Conservation (phyloP, 805 yeast genomes). For the Barnettozyma vustinii region DNA sequence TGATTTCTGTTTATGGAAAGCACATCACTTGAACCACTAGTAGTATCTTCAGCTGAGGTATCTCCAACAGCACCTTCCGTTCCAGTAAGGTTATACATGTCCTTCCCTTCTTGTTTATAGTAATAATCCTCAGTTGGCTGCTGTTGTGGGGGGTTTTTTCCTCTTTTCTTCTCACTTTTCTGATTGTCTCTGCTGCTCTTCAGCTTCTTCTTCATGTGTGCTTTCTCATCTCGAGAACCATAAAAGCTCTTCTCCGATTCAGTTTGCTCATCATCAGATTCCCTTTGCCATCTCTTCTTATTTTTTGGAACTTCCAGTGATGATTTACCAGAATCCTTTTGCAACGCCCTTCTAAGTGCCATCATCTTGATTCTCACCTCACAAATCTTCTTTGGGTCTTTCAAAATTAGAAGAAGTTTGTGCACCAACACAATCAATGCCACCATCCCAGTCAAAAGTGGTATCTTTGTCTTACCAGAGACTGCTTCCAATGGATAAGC, state of each 20-base stretch:
- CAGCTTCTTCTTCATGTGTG: not conserved
- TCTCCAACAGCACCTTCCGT: not conserved
- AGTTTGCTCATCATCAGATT: too few species aligned
- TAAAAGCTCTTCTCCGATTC: too few species aligned
- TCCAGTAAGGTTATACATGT: not conserved
- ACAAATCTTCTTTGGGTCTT: not conserved
- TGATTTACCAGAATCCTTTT: not conserved
- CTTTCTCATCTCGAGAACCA: not conserved
- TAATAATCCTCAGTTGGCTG: not conserved
- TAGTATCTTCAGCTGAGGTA: not conserved
- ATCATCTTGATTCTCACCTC: constrained; percentile 1
- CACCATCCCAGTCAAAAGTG: not conserved
- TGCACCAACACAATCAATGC: not conserved
- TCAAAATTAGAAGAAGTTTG: not conserved
- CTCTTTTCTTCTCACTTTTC: not conserved
- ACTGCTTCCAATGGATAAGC: not conserved
- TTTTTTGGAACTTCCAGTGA: not conserved
- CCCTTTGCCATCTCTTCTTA: not conserved
- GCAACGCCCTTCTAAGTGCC: not conserved
- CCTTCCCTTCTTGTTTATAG: not conserved
- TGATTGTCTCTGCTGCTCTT: not conserved
- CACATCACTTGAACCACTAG: not conserved
- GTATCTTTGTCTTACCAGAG: not conserved
- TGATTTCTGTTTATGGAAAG: not conserved
- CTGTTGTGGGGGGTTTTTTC: not conserved